Evolutionary conservation across 2,329 filamentous ascomycete species (phyloP).

Genomic region (Aspergillus sp.): DNA sequence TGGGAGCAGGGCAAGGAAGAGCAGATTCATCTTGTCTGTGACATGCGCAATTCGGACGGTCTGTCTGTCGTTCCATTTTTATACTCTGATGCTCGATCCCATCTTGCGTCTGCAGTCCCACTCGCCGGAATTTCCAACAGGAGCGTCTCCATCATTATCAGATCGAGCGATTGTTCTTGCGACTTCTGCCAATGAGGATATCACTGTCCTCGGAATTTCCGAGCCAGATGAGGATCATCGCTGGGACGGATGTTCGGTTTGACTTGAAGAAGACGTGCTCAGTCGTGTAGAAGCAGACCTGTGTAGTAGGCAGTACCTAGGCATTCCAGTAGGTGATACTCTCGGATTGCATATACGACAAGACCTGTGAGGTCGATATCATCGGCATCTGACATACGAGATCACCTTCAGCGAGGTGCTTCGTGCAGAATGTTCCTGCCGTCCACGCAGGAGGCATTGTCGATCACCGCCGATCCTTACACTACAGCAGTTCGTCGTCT

Average conservation of each 20-base stretch:
- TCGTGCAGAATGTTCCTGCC: background rate
- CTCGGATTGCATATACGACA: too few species aligned
- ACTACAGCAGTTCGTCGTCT: background rate
- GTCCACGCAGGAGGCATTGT: background rate
- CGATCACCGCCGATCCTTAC: conserved; percentile 2
- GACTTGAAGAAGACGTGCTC: too few species aligned
- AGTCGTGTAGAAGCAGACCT: too few species aligned
- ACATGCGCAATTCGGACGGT: background rate
- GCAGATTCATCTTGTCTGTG: conserved; percentile 5
- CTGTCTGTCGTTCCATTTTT: background rate
- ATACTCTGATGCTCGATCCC: background rate
- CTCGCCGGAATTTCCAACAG: background rate
- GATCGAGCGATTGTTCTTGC: background rate
- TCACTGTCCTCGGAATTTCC: background rate
- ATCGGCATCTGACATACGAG: too few species aligned
- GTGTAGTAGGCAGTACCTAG: background rate
- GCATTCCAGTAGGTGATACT: background rate
- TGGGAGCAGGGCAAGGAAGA: conserved; percentile 6
- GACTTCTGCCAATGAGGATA: background rate
- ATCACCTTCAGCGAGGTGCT: too few species aligned
- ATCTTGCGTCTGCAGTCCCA: background rate
- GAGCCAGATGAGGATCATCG: background rate
- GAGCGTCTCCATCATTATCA: background rate
- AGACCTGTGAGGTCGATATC: too few species aligned
- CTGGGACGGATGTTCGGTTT: too few species aligned